Percentiles rank a stretch among this genome's conserved stretches.
Conservation (phyloP, 345 rosid species). For the Bruguiera parviflora region DNA sequence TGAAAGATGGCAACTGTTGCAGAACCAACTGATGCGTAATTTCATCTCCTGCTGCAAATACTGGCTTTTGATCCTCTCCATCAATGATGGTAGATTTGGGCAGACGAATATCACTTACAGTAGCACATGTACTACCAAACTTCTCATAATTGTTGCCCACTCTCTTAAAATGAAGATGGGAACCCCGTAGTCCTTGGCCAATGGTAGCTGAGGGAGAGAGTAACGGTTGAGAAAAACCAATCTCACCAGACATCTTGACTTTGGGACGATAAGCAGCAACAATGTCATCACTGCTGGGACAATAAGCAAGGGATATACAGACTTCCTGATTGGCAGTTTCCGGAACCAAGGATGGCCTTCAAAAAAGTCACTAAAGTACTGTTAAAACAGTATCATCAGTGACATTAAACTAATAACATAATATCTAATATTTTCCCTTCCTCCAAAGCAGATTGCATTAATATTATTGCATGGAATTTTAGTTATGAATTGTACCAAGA, state of each 20-base stretch:
- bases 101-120: constrained; percentile 59
- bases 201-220: constrained; percentile 37
- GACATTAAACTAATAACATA: neutral
- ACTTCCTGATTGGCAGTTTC: constrained; percentile 63
- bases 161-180: constrained; percentile 59
- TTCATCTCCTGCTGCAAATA: constrained; percentile 73
- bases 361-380: constrained; percentile 13
- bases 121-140: constrained; percentile 40
- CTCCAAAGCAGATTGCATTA: too few relatives aligned
- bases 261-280: constrained; percentile 80
- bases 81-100: constrained; percentile 62
- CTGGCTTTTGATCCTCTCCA: constrained; percentile 29
- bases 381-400: constrained; percentile 19
- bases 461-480: too few relatives aligned
- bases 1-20: constrained; percentile 64
- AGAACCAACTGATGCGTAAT: constrained; percentile 42
- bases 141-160: constrained; percentile 37
- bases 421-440: too few relatives aligned
- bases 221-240: constrained; percentile 39
- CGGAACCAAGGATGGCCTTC: constrained; percentile 58
- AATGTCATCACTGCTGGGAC: constrained; percentile 47
- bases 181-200: constrained; percentile 50
- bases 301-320: constrained; percentile 72
- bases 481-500: too few relatives aligned
- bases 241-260: constrained; percentile 40